Percentiles rank a stretch among this genome's conserved stretches.
Evolutionary conservation across 2,329 filamentous ascomycete genomes (phyloP).

Genomic region (Epichloe amarillans): DNA sequence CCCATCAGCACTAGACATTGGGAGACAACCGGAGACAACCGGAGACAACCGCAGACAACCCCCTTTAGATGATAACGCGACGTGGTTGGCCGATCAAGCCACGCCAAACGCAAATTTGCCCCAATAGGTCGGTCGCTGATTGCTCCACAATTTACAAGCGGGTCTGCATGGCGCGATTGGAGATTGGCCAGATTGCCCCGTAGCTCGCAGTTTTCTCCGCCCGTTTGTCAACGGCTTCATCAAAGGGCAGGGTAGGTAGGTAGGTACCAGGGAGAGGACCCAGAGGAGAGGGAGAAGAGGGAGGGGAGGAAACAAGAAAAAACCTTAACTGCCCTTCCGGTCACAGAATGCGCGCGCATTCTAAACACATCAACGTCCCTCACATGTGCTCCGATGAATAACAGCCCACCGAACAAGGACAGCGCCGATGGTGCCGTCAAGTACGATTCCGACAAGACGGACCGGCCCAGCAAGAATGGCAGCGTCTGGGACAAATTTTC

Average conservation of each 20-base stretch:
- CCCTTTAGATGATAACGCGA: too few relatives aligned
- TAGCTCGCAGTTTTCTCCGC: constrained; percentile 1
- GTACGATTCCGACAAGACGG: constrained; percentile 9
- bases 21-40: too few relatives aligned
- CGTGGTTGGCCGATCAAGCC: neutral
- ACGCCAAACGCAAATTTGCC: neutral
- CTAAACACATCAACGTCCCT: neutral
- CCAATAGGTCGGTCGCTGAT: neutral
- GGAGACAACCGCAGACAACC: too few relatives aligned
- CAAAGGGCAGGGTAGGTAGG: too few relatives aligned
- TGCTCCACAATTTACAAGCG: neutral
- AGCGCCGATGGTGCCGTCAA: neutral
- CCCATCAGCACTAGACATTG: too few relatives aligned
- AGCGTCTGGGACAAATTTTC: constrained; percentile 1
- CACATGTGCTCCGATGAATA: neutral
- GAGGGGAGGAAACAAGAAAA: neutral
- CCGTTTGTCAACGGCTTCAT: neutral
- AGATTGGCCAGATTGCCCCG: neutral
- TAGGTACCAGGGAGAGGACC: too few relatives aligned
- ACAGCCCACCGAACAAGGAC: neutral
- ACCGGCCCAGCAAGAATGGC: constrained; percentile 4
- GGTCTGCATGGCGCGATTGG: neutral
- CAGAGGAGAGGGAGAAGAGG: neutral
- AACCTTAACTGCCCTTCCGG: neutral
- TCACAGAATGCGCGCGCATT: neutral